phyloP scores from a whole-genome alignment of 2,329 filamentous ascomycete genomes.

The Colletotrichum kahawae region DNA sequence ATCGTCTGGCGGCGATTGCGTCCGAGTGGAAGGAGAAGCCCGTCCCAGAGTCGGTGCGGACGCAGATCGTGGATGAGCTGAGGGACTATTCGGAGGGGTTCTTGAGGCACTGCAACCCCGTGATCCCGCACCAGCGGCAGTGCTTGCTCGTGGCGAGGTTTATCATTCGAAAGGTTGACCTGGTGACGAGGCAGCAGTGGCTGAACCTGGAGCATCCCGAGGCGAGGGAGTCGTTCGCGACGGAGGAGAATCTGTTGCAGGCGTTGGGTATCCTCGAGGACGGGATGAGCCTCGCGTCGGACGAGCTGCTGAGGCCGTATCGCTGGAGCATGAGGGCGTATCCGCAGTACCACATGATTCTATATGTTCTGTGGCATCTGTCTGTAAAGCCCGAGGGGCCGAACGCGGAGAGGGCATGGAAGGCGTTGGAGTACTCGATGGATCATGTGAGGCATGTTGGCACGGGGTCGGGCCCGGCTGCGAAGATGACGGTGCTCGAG shows the following conservation, averaged over 20 bases:
- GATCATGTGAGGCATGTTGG: slow-evolving; percentile 1
- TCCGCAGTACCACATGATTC: slow-evolving; percentile 47
- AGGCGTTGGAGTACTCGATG: slow-evolving; percentile 20
- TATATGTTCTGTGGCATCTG: slow-evolving; percentile 48
- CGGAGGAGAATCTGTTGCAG: slow-evolving; percentile 36
- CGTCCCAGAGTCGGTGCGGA: slow-evolving; percentile 37
- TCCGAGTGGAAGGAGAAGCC: slow-evolving; percentile 14
- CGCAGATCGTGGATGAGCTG: slow-evolving; percentile 45
- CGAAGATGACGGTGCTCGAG: slow-evolving; percentile 35
- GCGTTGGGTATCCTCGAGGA: slow-evolving; percentile 40
- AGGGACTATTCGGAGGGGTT: slow-evolving; percentile 51
- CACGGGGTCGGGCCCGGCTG: slow-evolving; percentile 20
- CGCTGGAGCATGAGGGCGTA: slow-evolving; percentile 43
- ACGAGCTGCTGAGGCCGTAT: slow-evolving; percentile 42
- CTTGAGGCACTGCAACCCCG: slow-evolving; percentile 55
- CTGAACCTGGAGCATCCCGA: slow-evolving; percentile 25
- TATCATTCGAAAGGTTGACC: slow-evolving; percentile 38
- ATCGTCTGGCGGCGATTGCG: slow-evolving; percentile 26
- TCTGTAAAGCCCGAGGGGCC: slow-evolving; percentile 40
- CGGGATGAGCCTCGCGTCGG: slow-evolving; percentile 27
- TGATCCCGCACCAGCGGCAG: slow-evolving; percentile 48
- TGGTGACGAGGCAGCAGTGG: slow-evolving; percentile 35
- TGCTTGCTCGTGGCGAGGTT: slow-evolving; percentile 31
- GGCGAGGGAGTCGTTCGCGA: slow-evolving; percentile 26
- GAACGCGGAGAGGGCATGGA: slow-evolving; percentile 37